Base-by-base conservation (phyloP, 192 early-diverging fungal genomes). In the Coemansia sp. region DNA sequence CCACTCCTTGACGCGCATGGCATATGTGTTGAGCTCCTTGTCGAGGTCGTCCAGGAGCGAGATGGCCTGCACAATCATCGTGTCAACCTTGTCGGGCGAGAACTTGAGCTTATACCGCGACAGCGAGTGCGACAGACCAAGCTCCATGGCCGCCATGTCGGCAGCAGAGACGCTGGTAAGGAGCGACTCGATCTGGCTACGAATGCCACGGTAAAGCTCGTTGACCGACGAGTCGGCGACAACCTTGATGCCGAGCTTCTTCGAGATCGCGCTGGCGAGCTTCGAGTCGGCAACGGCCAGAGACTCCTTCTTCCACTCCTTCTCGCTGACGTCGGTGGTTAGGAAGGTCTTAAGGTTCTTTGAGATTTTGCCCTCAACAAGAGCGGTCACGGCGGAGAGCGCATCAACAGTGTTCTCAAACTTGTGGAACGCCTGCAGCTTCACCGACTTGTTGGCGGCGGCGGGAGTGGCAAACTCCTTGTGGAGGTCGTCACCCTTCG, bases 91-190 rank as follows among this genome's bases (percentile, higher is more conserved):
- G 86, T 99, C 97, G 68, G 96, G 94, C 45, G 90, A 93, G 89
- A 99, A 99, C 86, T 99, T 99, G 85, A 99, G 93, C 87, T 98
- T 98, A 86, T 97, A 97, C 39, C 97, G 93, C 21, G 97, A 99
- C 51, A 98, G 91, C 40, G 95, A 97, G 90, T 99, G 97, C 59
- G 96, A 97, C 59, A 99, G 91, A 91, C 97, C 97, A 57, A 99
- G 90, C 68, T 94, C 89, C 95, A 99, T 98, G 62, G 94, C 91
- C 41, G 88, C 88, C 88, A 99, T 87, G 71, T 97, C 95, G n/a
- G 89, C 63, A n/a, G 89, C 84, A 37, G 93, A 87, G 27, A 97
- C 77, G 73, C 94, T 94, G 65, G 91, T 86, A 74, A 99, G 91
- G 56, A 99, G 87, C 41, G 92, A 88, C 59, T 94, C 90, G 77